phyloP scores from a whole-genome alignment of 495 filamentous ascomycete genomes.

The Choiromyces venosus region DNA sequence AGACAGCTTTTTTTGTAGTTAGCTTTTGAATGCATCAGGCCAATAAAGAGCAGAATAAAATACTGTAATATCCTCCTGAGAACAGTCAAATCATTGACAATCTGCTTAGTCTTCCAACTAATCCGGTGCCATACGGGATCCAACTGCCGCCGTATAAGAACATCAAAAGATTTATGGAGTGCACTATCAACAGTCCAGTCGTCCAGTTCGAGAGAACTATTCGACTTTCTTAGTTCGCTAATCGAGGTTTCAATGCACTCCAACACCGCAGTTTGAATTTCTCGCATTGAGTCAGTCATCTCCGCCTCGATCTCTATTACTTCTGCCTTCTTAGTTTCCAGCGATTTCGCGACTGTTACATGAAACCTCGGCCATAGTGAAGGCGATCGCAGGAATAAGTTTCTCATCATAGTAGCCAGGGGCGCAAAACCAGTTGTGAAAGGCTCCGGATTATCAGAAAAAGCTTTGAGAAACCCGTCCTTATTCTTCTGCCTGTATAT shows the following conservation, averaged over 20 bases:
- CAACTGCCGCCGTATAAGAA: slow-evolving; percentile 78
- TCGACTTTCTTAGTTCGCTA: slow-evolving; percentile 80
- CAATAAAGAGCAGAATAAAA: slow-evolving; percentile 18
- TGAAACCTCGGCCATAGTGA: slow-evolving; percentile 96
- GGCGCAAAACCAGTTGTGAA: slow-evolving; percentile 88
- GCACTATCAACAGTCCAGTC: slow-evolving; percentile 97
- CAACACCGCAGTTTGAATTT: slow-evolving; percentile 88
- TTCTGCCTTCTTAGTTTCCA: slow-evolving; percentile 91
- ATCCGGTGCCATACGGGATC: slow-evolving; percentile 97
- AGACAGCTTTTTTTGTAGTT: slow-evolving; percentile 49
- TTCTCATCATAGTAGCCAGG: slow-evolving; percentile 83
- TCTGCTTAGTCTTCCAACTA: slow-evolving; percentile 88
- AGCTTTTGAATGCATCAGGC: slow-evolving; percentile 31
- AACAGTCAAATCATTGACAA: slow-evolving; percentile 80
- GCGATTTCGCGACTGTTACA: slow-evolving; percentile 73
- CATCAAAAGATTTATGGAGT: slow-evolving; percentile 84
- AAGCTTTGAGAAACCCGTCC: slow-evolving; percentile 87
- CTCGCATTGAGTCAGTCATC: slow-evolving; percentile 89
- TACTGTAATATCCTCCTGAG: slow-evolving; percentile 81
- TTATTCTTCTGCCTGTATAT: slow-evolving; percentile 93
- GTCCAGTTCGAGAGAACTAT: slow-evolving; percentile 78
- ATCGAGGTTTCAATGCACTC: slow-evolving; percentile 96
- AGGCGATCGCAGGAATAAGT: slow-evolving; percentile 81
- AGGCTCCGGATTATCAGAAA: slow-evolving; percentile 89
- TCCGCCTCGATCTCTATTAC: slow-evolving; percentile 95